Conservation (phyloP, 495 filamentous ascomycete genomes). For the Talaromyces ruber region DNA sequence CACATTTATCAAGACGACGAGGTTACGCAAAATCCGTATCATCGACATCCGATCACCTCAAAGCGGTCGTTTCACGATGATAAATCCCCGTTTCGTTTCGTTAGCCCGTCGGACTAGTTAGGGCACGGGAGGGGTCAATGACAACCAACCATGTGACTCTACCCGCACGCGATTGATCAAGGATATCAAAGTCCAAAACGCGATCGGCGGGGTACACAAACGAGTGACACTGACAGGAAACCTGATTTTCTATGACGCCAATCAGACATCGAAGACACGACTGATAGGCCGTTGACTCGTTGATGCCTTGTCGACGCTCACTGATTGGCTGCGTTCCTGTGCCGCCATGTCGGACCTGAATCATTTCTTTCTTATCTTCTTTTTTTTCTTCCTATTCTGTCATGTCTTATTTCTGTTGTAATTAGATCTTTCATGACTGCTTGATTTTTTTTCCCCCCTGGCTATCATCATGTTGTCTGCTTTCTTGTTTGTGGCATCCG, state of each 20-base stretch:
- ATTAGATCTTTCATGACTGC: not conserved
- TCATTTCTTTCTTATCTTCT: not conserved
- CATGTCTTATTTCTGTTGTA: not conserved
- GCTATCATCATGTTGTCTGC: not conserved
- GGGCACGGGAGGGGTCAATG: constrained; percentile 1
- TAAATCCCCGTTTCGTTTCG: not conserved
- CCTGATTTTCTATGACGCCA: not conserved
- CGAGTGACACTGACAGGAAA: not conserved
- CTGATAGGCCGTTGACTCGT: not conserved
- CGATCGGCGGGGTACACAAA: not conserved
- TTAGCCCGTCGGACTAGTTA: not conserved
- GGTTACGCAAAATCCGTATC: not conserved
- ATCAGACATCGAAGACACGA: not conserved
- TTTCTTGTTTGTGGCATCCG: not conserved
- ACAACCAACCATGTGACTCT: not conserved
- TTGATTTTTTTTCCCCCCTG: not conserved
- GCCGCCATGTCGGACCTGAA: not conserved
- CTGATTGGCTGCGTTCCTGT: constrained; percentile 2
- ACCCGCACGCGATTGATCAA: not conserved
- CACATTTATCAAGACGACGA: not conserved
- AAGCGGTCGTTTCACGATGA: not conserved
- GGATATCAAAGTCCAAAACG: not conserved
- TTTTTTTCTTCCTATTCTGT: not conserved
- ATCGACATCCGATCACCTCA: not conserved
- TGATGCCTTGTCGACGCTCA: not conserved